These are phyloP conservation scores for Omphalotus guepiniiformis DNA, from an alignment of 768 basidiomycete species.

Conservation along the genomic window DNA sequence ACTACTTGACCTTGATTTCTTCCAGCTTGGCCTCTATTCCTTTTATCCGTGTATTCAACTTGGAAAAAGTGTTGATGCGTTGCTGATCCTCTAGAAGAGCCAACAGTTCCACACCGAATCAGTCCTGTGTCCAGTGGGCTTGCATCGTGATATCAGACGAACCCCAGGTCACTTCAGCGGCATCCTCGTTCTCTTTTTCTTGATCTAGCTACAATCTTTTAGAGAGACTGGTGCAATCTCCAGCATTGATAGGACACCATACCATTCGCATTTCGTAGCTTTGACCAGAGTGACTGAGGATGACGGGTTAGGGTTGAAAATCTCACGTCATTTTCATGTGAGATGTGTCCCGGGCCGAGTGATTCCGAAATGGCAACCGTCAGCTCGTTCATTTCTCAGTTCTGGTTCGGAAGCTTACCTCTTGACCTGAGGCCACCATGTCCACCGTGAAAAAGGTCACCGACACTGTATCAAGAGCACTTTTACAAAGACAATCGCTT, in stretches of 20 bases:
- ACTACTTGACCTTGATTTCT: constrained; percentile 56
- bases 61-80: constrained; percentile 88
- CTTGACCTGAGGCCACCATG: not conserved
- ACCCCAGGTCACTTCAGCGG: constrained; percentile 86
- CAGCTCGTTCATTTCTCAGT: not conserved
- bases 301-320: constrained; percentile 1
- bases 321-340: not conserved
- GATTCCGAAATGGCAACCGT: not conserved
- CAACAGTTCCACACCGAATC: constrained; percentile 2
- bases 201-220: constrained; percentile 52
- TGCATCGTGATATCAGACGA: constrained; percentile 18
- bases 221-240: constrained; percentile 2
- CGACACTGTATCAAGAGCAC: not conserved
- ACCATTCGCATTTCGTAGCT: constrained; percentile 56
- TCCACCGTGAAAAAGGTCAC: constrained; percentile 4
- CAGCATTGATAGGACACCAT: constrained; percentile 13
- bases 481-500: not conserved
- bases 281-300: not conserved
- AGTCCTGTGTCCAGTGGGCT: constrained; percentile 7
- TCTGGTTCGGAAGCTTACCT: not conserved
- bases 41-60: constrained; percentile 76
- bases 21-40: constrained; percentile 70
- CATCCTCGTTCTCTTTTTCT: constrained; percentile 73
- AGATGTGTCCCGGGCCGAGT: not conserved
- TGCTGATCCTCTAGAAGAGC: constrained; percentile 90